phyloP scores from a whole-genome alignment of 2,329 filamentous ascomycete genomes.

The Botryotinia convoluta region DNA sequence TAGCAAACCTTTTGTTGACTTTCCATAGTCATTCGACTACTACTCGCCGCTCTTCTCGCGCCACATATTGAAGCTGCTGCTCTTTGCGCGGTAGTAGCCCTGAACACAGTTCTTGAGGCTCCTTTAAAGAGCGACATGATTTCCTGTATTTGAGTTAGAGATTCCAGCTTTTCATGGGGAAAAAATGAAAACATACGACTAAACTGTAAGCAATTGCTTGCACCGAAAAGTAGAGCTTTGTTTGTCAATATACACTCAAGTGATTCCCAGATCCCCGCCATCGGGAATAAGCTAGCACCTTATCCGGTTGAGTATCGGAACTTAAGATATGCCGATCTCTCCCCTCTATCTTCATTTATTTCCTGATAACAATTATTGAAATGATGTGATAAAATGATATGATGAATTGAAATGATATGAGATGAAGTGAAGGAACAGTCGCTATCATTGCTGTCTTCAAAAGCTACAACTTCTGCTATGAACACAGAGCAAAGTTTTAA shows the following conservation, averaged over 20 bases:
- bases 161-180: neutral
- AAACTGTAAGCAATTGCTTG: slow-evolving; percentile 11
- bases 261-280: slow-evolving; percentile 5
- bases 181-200: slow-evolving; percentile 2
- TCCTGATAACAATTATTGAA: neutral
- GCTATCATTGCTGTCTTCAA: neutral
- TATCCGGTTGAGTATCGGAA: slow-evolving; percentile 5
- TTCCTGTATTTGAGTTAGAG: slow-evolving; percentile 22
- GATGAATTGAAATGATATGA: neutral
- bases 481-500: neutral
- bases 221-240: slow-evolving; percentile 5
- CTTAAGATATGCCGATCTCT: neutral
- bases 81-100: slow-evolving; percentile 28
- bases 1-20: slow-evolving; percentile 57
- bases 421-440: neutral
- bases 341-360: neutral
- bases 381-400: neutral
- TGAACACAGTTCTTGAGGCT: slow-evolving; percentile 31
- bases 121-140: slow-evolving; percentile 37
- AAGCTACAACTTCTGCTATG: neutral
- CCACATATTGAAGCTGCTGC: slow-evolving; percentile 29
- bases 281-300: slow-evolving; percentile 7
- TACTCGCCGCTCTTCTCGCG: slow-evolving; percentile 33
- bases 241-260: slow-evolving; percentile 13
- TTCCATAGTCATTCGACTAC: slow-evolving; percentile 41